These are phyloP conservation scores for Cryptosporidium muris DNA, from an alignment of 169 alveolate genomes.

Conservation along the genomic window DNA sequence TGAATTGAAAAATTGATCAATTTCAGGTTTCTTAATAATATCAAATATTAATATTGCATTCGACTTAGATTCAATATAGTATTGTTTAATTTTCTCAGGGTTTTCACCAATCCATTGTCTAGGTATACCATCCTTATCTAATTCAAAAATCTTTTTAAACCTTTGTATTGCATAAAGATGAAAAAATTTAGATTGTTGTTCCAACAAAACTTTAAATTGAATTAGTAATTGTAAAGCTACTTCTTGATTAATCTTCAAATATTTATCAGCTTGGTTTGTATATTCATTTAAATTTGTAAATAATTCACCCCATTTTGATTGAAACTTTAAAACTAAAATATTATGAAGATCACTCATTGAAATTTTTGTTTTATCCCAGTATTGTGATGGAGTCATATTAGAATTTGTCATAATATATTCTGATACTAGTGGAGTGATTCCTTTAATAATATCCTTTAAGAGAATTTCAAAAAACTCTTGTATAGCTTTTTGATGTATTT, in stretches of 20 bases:
- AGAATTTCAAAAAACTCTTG: conserved; percentile 44
- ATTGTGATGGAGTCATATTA: conserved; percentile 10
- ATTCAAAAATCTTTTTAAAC: conserved; percentile 46
- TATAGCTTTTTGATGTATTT: conserved; percentile 41
- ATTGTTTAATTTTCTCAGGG: conserved; percentile 28
- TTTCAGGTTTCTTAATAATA: neutral
- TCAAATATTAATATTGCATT: conserved; percentile 27
- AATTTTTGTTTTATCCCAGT: conserved; percentile 3
- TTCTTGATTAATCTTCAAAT: conserved; percentile 19
- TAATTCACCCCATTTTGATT: conserved; percentile 14
- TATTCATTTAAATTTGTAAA: conserved; percentile 13
- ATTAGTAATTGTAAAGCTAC: conserved; percentile 57
- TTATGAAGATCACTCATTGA: conserved; percentile 1
- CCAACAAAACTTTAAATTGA: conserved; percentile 8
- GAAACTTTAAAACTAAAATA: conserved; percentile 20
- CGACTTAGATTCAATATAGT: conserved; percentile 26
- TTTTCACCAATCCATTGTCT: conserved; percentile 72
- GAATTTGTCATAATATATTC: conserved; percentile 37
- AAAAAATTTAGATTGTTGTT: conserved; percentile 59
- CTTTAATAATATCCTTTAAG: conserved; percentile 50
- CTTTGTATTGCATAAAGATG: conserved; percentile 34
- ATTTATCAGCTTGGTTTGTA: neutral
- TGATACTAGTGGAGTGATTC: neutral
- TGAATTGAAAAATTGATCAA: neutral
- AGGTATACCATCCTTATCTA: conserved; percentile 59